Percentiles rank a stretch among this genome's conserved stretches.
These are phyloP conservation scores for Alloteropsis semialata DNA, from an alignment of 176 grass and related monocot species.

Conservation along the genomic window DNA sequence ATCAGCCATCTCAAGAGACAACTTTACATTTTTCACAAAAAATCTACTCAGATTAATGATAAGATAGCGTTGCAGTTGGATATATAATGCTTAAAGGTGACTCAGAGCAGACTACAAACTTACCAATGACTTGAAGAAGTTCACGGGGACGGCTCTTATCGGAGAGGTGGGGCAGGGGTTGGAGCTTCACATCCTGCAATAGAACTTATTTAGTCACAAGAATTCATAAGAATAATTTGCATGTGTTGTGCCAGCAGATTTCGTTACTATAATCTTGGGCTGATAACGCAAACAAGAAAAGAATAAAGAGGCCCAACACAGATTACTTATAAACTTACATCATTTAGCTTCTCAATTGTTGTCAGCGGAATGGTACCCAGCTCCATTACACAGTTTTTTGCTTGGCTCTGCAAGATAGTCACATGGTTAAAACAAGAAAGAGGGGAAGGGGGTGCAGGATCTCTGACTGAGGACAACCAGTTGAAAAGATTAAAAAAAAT, in stretches of 20 bases:
- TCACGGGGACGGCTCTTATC: conserved; percentile 58
- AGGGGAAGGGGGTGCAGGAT: neutral
- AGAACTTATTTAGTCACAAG: conserved; percentile 24
- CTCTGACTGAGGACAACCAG: neutral
- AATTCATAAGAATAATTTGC: conserved; percentile 28
- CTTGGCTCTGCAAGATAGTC: conserved; percentile 62
- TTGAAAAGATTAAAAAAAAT: conserved; percentile 5
- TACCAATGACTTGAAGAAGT: conserved; percentile 91
- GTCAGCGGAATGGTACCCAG: conserved; percentile 86
- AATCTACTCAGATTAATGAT: conserved; percentile 8
- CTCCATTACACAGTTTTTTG: conserved; percentile 61
- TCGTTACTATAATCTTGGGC: neutral
- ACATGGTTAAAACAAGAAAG: neutral
- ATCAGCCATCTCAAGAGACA: neutral
- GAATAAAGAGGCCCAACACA: neutral
- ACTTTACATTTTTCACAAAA: neutral
- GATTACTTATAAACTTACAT: conserved; percentile 55
- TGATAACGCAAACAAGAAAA: conserved; percentile 9
- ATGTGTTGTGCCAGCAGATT: neutral
- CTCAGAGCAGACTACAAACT: conserved; percentile 18
- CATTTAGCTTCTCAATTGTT: conserved; percentile 85
- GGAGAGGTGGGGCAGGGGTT: conserved; percentile 56
- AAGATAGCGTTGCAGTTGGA: neutral
- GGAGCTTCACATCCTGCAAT: conserved; percentile 76
- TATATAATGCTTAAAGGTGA: neutral